These are phyloP conservation scores for Phycomyces nitens DNA, from an alignment of 192 early-diverging fungal species.

Conservation along the genomic window DNA sequence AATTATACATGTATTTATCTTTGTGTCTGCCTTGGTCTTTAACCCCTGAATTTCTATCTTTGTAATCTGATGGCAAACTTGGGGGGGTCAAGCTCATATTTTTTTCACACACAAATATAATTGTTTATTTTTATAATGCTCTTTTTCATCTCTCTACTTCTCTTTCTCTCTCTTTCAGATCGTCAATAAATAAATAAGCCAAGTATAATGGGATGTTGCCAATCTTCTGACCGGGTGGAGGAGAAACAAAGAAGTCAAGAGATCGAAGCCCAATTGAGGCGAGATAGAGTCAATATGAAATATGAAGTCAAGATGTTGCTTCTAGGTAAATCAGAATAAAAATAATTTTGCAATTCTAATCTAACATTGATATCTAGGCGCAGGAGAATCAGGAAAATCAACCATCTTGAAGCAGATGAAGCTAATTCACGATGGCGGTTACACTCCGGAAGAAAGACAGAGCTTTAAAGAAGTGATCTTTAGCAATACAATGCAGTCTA, in stretches of 20 bases:
- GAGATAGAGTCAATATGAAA: slow-evolving; percentile 73
- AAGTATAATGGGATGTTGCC: slow-evolving; percentile 89
- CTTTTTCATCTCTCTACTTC: background rate
- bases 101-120: too few species aligned
- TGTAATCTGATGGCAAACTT: too few species aligned
- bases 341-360: background rate
- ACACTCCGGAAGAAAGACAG: slow-evolving; percentile 83
- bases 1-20: too few species aligned
- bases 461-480: slow-evolving; percentile 96
- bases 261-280: slow-evolving; percentile 85
- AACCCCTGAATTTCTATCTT: slow-evolving; percentile 2
- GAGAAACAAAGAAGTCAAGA: slow-evolving; percentile 82
- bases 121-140: background rate
- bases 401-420: slow-evolving; percentile 99
- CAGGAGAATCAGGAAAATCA: slow-evolving; percentile 96
- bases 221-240: slow-evolving; percentile 82
- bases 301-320: slow-evolving; percentile 97
- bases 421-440: slow-evolving; percentile 94
- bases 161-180: slow-evolving; percentile 11
- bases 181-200: too few species aligned
- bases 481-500: slow-evolving; percentile 92
- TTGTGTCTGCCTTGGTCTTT: too few species aligned
- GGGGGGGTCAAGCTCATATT: too few species aligned
- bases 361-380: slow-evolving; percentile 49
- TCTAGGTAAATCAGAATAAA: slow-evolving; percentile 52